A percentile compares a stretch with the other conserved stretches of the same genome.
These are phyloP conservation scores for Clausena lansium DNA, from an alignment of 345 rosid species.

Conservation along the genomic window DNA sequence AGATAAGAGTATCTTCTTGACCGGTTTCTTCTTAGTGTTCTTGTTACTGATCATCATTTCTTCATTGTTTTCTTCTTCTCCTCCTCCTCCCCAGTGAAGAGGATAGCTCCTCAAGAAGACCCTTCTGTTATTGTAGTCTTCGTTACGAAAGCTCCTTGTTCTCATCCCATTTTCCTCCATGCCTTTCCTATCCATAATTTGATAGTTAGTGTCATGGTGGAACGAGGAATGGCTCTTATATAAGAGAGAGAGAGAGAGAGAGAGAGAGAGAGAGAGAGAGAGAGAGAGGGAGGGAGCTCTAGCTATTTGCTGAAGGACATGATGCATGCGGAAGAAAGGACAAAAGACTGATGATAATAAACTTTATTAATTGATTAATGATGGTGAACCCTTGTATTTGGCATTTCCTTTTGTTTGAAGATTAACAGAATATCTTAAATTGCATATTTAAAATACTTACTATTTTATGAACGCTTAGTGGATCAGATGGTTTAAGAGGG, in stretches of 20 bases:
- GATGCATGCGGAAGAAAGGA: conserved; percentile 6
- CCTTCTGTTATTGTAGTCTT: conserved; percentile 45
- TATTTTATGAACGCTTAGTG: not conserved
- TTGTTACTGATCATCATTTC: conserved; percentile 9
- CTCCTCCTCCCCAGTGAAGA: conserved; percentile 39
- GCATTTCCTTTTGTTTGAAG: conserved; percentile 16
- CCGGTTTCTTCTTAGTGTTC: conserved; percentile 24
- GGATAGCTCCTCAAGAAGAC: conserved; percentile 62
- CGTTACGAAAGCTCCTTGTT: conserved; percentile 38
- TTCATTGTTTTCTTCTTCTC: conserved; percentile 24
- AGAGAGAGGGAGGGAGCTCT: not conserved
- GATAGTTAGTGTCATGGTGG: not conserved
- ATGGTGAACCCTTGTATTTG: conserved; percentile 22
- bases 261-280: not conserved
- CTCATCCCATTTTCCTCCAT: conserved; percentile 28
- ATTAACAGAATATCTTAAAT: not conserved
- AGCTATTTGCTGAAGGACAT: conserved; percentile 4
- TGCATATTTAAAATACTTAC: not conserved
- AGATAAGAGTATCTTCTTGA: conserved; percentile 40
- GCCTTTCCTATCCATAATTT: conserved; percentile 20
- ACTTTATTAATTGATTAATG: conserved; percentile 3
- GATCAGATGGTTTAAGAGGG: not conserved
- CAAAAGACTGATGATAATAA: conserved; percentile 10
- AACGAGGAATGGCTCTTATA: not conserved
- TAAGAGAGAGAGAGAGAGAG: not conserved